These are phyloP conservation scores for Eucalyptus erythrocorys DNA, from an alignment of 345 rosid genomes.

Conservation along the genomic window DNA sequence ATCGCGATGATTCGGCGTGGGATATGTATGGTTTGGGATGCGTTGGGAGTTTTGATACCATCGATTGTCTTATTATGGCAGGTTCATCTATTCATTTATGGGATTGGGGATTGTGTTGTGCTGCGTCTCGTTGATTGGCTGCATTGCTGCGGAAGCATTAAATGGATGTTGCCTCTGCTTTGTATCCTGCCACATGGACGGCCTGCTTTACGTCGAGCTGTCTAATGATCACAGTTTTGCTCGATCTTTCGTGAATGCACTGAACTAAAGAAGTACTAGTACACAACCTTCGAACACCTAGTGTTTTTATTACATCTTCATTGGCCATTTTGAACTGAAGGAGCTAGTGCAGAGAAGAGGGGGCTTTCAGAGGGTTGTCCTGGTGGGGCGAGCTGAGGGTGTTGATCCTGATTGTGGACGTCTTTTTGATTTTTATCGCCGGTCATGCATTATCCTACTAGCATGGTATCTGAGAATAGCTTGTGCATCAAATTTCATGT, in stretches of 20 bases:
- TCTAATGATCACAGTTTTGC: neutral
- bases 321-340: neutral
- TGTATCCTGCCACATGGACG: conserved; percentile 49
- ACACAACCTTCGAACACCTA: neutral
- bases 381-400: neutral
- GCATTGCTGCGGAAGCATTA: conserved; percentile 86
- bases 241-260: neutral
- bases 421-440: neutral
- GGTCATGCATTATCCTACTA: neutral
- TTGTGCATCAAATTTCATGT: neutral
- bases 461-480: neutral
- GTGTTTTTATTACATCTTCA: neutral
- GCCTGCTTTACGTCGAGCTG: neutral
- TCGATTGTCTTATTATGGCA: conserved; percentile 11
- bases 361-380: neutral
- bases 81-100: conserved; percentile 96
- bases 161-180: conserved; percentile 88
- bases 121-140: conserved; percentile 61
- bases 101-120: conserved; percentile 73
- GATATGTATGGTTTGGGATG: neutral
- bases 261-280: neutral
- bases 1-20: neutral
- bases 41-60: neutral
- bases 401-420: neutral
- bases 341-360: neutral